Evolutionary conservation across 805 yeast genomes (phyloP).

Genomic region (Cyberlindnera lachancei): DNA sequence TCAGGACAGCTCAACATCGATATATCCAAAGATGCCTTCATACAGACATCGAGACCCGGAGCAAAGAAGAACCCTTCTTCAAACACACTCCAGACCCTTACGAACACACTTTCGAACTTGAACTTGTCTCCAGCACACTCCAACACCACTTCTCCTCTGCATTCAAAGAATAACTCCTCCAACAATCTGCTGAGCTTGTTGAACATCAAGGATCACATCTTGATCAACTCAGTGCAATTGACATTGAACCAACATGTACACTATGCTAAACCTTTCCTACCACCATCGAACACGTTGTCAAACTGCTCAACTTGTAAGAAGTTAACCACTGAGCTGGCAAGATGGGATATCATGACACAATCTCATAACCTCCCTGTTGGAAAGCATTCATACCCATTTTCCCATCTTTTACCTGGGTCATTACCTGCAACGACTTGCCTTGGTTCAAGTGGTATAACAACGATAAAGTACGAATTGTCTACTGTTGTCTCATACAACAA

Average conservation of each 20-base stretch:
- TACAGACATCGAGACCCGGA: constrained; percentile 15
- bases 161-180: constrained; percentile 16
- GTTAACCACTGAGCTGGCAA: constrained; percentile 56
- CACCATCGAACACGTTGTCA: constrained; percentile 41
- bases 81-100: constrained; percentile 14
- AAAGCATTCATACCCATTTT: constrained; percentile 84
- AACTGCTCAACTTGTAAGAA: constrained; percentile 53
- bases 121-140: constrained; percentile 21
- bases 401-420: constrained; percentile 81
- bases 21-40: constrained; percentile 29
- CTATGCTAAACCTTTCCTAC: constrained; percentile 58
- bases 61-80: constrained; percentile 11
- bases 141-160: constrained; percentile 15
- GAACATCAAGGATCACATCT: constrained; percentile 34
- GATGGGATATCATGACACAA: constrained; percentile 77
- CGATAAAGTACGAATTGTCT: constrained; percentile 67
- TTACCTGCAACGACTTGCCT: constrained; percentile 68
- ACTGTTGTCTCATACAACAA: constrained; percentile 46
- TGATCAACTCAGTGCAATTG: constrained; percentile 52
- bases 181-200: constrained; percentile 21
- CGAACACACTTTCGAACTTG: constrained; percentile 19
- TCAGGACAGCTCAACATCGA: constrained; percentile 69
- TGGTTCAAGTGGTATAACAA: constrained; percentile 43
- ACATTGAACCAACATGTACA: constrained; percentile 66
- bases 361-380: constrained; percentile 56